Conservation (phyloP, 2,329 filamentous ascomycete genomes). For the Sarocladiaceae sp. region DNA sequence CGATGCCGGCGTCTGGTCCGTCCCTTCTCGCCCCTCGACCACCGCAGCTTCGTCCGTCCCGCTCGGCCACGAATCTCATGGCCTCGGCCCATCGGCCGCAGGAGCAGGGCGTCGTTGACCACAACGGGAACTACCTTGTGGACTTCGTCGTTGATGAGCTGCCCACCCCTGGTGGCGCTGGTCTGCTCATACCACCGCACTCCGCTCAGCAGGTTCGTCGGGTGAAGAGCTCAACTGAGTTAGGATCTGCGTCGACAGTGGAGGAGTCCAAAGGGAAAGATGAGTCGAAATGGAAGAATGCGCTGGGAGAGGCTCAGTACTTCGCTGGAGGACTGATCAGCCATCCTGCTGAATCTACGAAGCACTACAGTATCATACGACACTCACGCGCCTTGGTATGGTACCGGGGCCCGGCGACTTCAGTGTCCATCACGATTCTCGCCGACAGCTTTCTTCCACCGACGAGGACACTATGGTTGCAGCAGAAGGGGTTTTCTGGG, state of each 20-base stretch:
- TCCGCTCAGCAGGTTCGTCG: conserved; percentile 19
- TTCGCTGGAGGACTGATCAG: conserved; percentile 59
- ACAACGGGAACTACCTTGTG: conserved; percentile 9
- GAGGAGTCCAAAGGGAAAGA: conserved; percentile 7
- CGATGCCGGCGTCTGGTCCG: not conserved
- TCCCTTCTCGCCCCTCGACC: conserved; percentile 1
- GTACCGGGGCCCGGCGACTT: conserved; percentile 60
- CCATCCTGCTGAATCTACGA: conserved; percentile 58
- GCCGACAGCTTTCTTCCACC: conserved; percentile 49
- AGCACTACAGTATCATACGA: conserved; percentile 59
- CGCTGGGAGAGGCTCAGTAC: conserved; percentile 53
- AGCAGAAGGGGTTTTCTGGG: conserved; percentile 62
- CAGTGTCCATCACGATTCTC: conserved; percentile 58
- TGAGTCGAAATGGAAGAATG: conserved; percentile 35
- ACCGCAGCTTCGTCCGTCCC: conserved; percentile 9
- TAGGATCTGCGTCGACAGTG: conserved; percentile 13
- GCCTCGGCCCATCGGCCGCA: conserved; percentile 7
- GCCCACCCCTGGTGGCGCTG: conserved; percentile 16
- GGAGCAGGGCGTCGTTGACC: conserved; percentile 9
- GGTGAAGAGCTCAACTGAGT: conserved; percentile 26
- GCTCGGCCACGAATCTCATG: conserved; percentile 13
- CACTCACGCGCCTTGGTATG: conserved; percentile 59
- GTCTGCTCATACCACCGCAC: conserved; percentile 19
- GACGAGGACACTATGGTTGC: conserved; percentile 58
- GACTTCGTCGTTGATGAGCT: conserved; percentile 12